phyloP scores from a whole-genome alignment of 371 early-diverging fungal genomes.

The Mucor racemosus region DNA sequence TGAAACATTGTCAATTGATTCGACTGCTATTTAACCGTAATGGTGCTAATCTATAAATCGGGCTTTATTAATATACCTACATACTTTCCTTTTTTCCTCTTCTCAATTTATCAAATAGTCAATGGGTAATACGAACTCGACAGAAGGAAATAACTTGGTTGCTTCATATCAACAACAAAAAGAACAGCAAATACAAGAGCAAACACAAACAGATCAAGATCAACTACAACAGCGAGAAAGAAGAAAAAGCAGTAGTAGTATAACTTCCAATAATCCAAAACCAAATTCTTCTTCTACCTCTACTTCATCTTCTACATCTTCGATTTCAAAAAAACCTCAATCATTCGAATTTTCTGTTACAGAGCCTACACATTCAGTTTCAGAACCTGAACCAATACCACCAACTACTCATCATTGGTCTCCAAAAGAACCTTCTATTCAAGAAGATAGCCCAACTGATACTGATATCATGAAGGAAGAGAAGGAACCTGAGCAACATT shows the following conservation, averaged over 20 bases:
- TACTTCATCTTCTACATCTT: constrained; percentile 2
- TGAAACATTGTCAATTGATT: no score
- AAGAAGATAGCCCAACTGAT: constrained; percentile 5
- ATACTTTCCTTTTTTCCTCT: not conserved
- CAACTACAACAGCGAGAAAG: constrained; percentile 11
- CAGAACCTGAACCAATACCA: constrained; percentile 4
- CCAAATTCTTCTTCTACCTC: constrained; percentile 3
- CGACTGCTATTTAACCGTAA: no score
- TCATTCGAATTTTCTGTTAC: constrained; percentile 18
- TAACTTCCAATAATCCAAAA: constrained; percentile 8
- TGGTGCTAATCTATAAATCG: constrained; percentile 1
- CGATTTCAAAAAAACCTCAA: not conserved
- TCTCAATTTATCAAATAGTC: not conserved
- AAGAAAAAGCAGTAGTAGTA: constrained; percentile 14
- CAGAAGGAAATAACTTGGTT: constrained; percentile 20
- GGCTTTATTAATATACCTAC: not conserved
- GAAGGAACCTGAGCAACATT: not conserved
- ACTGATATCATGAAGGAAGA: constrained; percentile 3
- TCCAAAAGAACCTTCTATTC: constrained; percentile 18
- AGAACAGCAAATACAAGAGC: not conserved
- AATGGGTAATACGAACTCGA: constrained; percentile 35
- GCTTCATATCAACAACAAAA: constrained; percentile 3
- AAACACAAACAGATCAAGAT: not conserved
- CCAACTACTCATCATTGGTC: constrained; percentile 14
- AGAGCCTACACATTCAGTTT: constrained; percentile 14